These are phyloP conservation scores for Fusarium zealandicum DNA, from an alignment of 2,329 filamentous ascomycete species.

Conservation along the genomic window DNA sequence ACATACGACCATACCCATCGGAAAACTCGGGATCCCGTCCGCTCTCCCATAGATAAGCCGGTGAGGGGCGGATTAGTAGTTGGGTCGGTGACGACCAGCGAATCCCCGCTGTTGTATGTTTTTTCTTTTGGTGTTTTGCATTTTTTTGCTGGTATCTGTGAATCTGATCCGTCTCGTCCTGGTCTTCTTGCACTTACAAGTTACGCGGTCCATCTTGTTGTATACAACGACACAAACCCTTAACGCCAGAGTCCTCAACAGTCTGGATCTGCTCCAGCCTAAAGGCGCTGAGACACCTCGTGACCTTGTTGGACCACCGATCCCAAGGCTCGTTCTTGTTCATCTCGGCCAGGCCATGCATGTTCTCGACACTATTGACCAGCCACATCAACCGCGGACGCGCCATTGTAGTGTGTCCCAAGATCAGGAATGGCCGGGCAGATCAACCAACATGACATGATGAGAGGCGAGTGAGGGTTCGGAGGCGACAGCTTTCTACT, in stretches of 20 bases:
- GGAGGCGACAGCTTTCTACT: slow-evolving; percentile 10
- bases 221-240: slow-evolving; percentile 21
- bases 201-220: slow-evolving; percentile 28
- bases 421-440: slow-evolving; percentile 23
- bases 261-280: slow-evolving; percentile 1
- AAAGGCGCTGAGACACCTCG: slow-evolving; percentile 3
- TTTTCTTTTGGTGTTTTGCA: no score
- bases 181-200: no score
- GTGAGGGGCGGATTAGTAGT: no score
- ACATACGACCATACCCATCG: no score
- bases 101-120: no score
- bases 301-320: background rate
- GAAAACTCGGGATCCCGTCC: no score
- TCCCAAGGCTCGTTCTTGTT: slow-evolving; percentile 19
- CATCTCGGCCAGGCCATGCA: slow-evolving; percentile 3
- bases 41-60: no score
- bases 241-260: slow-evolving; percentile 12
- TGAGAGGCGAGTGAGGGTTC: slow-evolving; percentile 4
- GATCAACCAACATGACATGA: slow-evolving; percentile 20
- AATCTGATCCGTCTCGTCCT: background rate
- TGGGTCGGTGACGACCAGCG: no score
- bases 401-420: slow-evolving; percentile 3
- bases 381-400: slow-evolving; percentile 9
- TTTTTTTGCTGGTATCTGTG: no score
- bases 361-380: background rate